phyloP scores from a whole-genome alignment of 2,329 filamentous ascomycete species.

The Aspergillus glaucus region DNA sequence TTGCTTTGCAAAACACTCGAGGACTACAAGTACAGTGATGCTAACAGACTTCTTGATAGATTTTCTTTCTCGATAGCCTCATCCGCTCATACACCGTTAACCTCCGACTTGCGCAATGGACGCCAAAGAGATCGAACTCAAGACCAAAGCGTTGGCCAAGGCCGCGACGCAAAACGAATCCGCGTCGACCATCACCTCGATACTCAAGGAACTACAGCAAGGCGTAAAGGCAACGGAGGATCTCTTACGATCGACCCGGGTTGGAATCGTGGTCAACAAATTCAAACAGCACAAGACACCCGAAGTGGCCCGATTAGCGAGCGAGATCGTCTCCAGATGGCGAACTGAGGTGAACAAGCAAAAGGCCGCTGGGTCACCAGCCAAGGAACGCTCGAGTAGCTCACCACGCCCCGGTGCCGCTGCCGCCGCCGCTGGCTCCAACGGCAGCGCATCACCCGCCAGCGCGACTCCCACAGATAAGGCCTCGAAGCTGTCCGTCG shows the following conservation, averaged over 20 bases:
- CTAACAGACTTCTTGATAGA: not conserved
- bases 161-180: conserved; percentile 70
- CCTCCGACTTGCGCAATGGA: conserved; percentile 52
- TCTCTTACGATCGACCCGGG: conserved; percentile 80
- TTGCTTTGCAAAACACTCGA: not conserved
- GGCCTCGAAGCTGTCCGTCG: conserved; percentile 49
- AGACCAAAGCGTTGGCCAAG: conserved; percentile 74
- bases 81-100: not conserved
- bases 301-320: conserved; percentile 65
- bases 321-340: conserved; percentile 72
- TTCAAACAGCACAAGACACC: conserved; percentile 72
- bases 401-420: conserved; percentile 44
- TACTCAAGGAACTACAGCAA: conserved; percentile 73
- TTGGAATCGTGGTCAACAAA: conserved; percentile 84
- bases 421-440: conserved; percentile 42
- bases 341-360: conserved; percentile 44
- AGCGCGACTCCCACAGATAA: conserved; percentile 41
- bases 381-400: conserved; percentile 32
- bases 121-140: conserved; percentile 70
- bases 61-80: not conserved
- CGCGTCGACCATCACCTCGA: conserved; percentile 60
- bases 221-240: conserved; percentile 82
- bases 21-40: not conserved
- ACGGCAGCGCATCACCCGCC: conserved; percentile 51
- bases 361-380: conserved; percentile 36